Evolutionary conservation across 2,329 filamentous ascomycete genomes (phyloP).

Genomic region (Phialocephala sp.): DNA sequence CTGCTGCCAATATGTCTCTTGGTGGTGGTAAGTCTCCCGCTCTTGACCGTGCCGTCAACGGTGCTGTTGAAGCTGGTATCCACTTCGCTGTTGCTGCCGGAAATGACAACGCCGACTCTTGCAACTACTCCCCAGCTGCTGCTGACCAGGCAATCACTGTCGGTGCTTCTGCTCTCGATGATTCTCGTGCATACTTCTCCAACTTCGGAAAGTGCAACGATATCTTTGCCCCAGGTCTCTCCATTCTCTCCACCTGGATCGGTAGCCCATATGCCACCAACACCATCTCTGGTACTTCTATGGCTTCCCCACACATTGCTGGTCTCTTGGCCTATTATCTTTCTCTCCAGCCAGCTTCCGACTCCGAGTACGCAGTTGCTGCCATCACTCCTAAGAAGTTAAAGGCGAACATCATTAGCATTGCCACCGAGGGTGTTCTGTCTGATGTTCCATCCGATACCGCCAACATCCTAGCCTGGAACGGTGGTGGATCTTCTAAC

Average conservation of each 20-base stretch:
- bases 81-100: constrained; percentile 98
- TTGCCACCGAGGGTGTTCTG: constrained; percentile 80
- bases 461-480: constrained; percentile 96
- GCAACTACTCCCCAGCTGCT: constrained; percentile 98
- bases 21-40: constrained; percentile 95
- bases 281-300: constrained; percentile 99
- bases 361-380: constrained; percentile 90
- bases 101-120: constrained; percentile 98
- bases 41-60: constrained; percentile 91
- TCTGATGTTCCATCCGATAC: constrained; percentile 84
- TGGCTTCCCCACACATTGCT: constrained; percentile 96
- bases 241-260: constrained; percentile 98
- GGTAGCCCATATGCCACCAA: constrained; percentile 95
- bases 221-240: constrained; percentile 96
- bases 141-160: constrained; percentile 93
- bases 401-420: constrained; percentile 84
- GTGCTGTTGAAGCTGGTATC: constrained; percentile 87
- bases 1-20: constrained; percentile 98
- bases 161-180: constrained; percentile 89
- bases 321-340: constrained; percentile 98
- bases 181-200: constrained; percentile 99
- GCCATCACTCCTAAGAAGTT: constrained; percentile 92
- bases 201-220: constrained; percentile 99
- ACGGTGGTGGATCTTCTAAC: constrained; percentile 94
- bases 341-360: constrained; percentile 87